These are phyloP conservation scores for Rosa lucieae DNA, from an alignment of 306 rosid genomes.

Conservation along the genomic window DNA sequence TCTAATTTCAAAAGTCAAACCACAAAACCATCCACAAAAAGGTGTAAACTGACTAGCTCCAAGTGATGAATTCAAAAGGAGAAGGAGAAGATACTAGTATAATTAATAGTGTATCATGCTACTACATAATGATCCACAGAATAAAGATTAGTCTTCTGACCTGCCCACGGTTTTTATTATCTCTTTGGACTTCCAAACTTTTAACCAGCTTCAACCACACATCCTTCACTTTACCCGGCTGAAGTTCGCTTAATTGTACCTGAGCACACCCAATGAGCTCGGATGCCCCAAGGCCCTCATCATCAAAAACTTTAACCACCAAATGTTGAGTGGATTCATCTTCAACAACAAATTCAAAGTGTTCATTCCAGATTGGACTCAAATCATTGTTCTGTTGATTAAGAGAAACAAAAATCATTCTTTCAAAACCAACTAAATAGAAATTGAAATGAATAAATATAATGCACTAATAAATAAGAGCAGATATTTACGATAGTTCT, in stretches of 20 bases:
- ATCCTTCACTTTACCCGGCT: constrained; percentile 92
- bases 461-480: constrained; percentile 5
- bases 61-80: not conserved
- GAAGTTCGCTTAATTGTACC: constrained; percentile 62
- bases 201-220: constrained; percentile 97
- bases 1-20: not conserved
- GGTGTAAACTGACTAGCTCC: not conserved
- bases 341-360: constrained; percentile 87
- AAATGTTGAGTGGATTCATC: constrained; percentile 85
- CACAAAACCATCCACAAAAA: not conserved
- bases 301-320: constrained; percentile 68
- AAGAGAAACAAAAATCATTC: constrained; percentile 17
- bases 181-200: constrained; percentile 86
- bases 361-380: constrained; percentile 97
- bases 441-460: not conserved
- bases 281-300: constrained; percentile 77
- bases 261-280: constrained; percentile 78
- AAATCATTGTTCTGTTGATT: constrained; percentile 80
- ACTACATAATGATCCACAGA: constrained; percentile 16
- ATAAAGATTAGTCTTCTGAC: constrained; percentile 40
- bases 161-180: constrained; percentile 88
- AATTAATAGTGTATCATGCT: constrained; percentile 1
- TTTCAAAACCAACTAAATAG: constrained; percentile 25
- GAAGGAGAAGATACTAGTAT: not conserved
- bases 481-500: constrained; percentile 68